Conservation (phyloP, 108 stramenopile genomes). For the Fragilaria crotonensis region DNA sequence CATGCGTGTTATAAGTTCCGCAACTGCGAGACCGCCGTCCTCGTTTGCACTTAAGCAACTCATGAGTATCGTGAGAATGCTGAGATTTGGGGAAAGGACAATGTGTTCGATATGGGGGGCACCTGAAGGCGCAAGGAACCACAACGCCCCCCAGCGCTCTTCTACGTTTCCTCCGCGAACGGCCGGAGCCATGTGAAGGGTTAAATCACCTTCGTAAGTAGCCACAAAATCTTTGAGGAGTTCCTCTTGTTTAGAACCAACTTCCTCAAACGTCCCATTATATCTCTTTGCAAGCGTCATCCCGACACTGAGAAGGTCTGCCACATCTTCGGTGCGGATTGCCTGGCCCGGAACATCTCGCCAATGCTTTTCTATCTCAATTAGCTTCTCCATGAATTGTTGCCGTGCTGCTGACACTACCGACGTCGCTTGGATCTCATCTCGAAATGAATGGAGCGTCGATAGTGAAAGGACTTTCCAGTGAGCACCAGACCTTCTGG, state of each 20-base stretch:
- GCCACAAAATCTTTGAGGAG: slow-evolving; percentile 62
- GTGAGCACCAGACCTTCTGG: slow-evolving; percentile 44
- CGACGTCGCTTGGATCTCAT: slow-evolving; percentile 65
- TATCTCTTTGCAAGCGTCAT: no score
- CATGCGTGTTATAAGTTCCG: neutral
- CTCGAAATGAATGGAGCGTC: slow-evolving; percentile 36
- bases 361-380: no score
- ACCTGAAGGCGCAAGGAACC: slow-evolving; percentile 13
- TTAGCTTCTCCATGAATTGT: slow-evolving; percentile 37
- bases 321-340: no score
- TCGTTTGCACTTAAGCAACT: slow-evolving; percentile 21
- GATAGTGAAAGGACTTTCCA: slow-evolving; percentile 56
- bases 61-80: slow-evolving; percentile 31
- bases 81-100: slow-evolving; percentile 17
- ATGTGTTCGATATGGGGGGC: slow-evolving; percentile 5
- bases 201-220: slow-evolving; percentile 31
- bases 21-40: neutral
- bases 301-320: no score
- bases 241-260: slow-evolving; percentile 42
- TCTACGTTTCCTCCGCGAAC: no score
- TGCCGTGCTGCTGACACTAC: slow-evolving; percentile 56
- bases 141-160: neutral
- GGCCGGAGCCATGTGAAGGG: no score
- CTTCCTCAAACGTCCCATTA: slow-evolving; percentile 19
- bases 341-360: no score